Conservation (phyloP, 495 filamentous ascomycete species). For the Parathielavia hyrcaniae region DNA sequence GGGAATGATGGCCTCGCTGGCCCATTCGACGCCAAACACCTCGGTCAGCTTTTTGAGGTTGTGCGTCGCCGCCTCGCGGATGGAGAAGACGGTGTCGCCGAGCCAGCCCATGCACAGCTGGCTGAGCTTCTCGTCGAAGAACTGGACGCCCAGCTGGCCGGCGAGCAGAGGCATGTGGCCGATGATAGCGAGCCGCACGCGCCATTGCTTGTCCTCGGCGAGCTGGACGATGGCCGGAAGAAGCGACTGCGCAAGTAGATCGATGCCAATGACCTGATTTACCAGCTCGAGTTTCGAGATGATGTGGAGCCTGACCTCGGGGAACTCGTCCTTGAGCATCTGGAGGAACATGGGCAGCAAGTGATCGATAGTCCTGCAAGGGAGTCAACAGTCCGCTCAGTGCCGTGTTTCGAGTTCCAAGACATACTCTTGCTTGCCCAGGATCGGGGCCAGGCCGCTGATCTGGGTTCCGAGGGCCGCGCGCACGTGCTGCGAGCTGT, state of each 20-base stretch:
- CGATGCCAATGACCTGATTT: conserved; percentile 98
- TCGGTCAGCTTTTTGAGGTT: conserved; percentile 98
- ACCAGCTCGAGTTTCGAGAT: conserved; percentile 97
- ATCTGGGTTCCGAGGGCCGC: conserved; percentile 95
- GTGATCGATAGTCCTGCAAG: conserved; percentile 77
- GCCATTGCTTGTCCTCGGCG: conserved; percentile 99
- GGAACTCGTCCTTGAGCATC: conserved; percentile 99
- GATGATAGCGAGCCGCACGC: conserved; percentile 94
- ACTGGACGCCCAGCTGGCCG: conserved; percentile 90
- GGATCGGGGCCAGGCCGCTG: conserved; percentile 90
- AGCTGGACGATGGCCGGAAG: conserved; percentile 97
- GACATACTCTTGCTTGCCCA: conserved; percentile 94
- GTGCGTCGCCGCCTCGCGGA: conserved; percentile 91
- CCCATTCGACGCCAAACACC: conserved; percentile 97
- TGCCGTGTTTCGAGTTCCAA: not conserved
- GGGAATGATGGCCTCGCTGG: conserved; percentile 92
- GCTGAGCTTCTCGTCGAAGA: conserved; percentile 96
- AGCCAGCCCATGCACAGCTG: conserved; percentile 98
- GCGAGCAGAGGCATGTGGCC: conserved; percentile 97
- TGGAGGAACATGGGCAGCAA: conserved; percentile 98
- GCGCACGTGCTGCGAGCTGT: conserved; percentile 93
- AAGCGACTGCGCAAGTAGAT: conserved; percentile 89
- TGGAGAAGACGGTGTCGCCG: conserved; percentile 98
- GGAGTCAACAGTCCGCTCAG: not conserved
- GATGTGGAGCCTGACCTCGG: conserved; percentile 94